Conservation (phyloP, 306 rosid species). For the Acacia acuminata region DNA sequence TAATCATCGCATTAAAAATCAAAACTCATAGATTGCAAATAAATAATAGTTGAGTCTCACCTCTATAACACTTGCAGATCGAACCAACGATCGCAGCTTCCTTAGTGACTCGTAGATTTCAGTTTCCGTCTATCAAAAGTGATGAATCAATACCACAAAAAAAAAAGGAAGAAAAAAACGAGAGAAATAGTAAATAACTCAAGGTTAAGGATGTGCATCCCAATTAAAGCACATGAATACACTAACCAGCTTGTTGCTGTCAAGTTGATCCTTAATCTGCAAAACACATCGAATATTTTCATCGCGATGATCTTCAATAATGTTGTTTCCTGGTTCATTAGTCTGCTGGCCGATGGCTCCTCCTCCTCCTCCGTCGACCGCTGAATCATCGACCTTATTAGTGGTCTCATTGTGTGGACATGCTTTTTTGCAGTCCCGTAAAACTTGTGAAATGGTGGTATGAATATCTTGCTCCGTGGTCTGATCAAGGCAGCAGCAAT, state of each 20-base stretch:
- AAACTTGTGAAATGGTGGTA: neutral
- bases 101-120: slow-evolving; percentile 7
- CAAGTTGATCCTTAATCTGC: slow-evolving; percentile 32
- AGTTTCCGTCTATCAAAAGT: slow-evolving; percentile 27
- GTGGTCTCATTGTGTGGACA: neutral
- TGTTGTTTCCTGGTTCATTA: neutral
- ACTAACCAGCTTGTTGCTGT: slow-evolving; percentile 25
- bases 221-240: neutral
- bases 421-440: neutral
- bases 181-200: neutral
- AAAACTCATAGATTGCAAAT: neutral
- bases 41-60: slow-evolving; percentile 3
- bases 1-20: neutral
- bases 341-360: neutral
- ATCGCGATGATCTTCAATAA: slow-evolving; percentile 4
- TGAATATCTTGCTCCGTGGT: neutral
- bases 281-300: slow-evolving; percentile 14
- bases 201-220: neutral
- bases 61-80: slow-evolving; percentile 23
- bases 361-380: too few relatives aligned
- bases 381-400: neutral
- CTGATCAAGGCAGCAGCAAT: neutral
- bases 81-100: slow-evolving; percentile 33
- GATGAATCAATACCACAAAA: neutral
- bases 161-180: too few relatives aligned